Evolutionary conservation across 441 rosid species (phyloP), one percentile per base, ranked within the genome.

Genomic region (Populus hybrid): DNA sequence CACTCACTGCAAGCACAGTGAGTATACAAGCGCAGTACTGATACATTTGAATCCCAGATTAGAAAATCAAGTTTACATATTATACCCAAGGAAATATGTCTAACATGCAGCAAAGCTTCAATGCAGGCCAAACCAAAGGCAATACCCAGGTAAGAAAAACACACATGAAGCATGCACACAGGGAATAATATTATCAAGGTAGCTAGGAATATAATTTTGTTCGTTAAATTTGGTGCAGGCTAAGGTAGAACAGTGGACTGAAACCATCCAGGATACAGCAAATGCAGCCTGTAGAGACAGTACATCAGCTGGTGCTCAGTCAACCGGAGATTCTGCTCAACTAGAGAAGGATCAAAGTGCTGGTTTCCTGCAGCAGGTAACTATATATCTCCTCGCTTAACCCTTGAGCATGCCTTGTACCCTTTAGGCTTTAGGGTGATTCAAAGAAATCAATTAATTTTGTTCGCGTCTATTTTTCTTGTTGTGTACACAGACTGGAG

Each of bases 291-390:
- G 42, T 38, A 35, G 20, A 6, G 79, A 76, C n/a, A 59, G 45
- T 12, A 23, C 61, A 9, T 14, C n/a, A 11, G 3, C 16, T 36
- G 77, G 68, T 20, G 38, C 45, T 14, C 68, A 26, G 18, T 74
- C 28, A 4, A 31, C 50, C 33, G 28, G 12, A 2, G 33, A 74
- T 16, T 74, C 63, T 35, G 56, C 74, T 7, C 74, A 69, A 6
- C 42, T 35, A n/a, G 9, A 38, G 28, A 77, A 40, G 50, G 75
- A 70, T 9, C 69, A 71, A 0, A 8, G 14, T 9, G 42, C 59
- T n/a, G 69, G 75, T 21, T 77, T 64, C 75, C 26, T 77, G 21
- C 79, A 77, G 50, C 79, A 76, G 79, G 79, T 76, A 21, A n/a
- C 20, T 31, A 31, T 4, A 31, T 31, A 4, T 7, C 24, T 24